Percentiles rank a stretch among this genome's conserved stretches.
Conservation (phyloP, 805 yeast genomes). For the Debaryomyces prosopidis region DNA sequence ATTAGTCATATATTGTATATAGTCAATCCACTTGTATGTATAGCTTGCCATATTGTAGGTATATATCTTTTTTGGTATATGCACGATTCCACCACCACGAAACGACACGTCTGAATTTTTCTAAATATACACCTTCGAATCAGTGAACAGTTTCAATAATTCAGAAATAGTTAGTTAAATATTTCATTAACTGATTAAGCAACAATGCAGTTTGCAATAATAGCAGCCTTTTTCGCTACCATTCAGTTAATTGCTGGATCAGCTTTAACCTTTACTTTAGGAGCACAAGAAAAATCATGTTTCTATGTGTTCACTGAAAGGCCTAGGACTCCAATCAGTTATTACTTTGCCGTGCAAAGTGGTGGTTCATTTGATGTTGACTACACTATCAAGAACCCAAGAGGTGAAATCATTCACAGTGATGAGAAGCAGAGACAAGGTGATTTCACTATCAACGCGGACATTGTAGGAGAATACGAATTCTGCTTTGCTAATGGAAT, state of each 20-base stretch:
- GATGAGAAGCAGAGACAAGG: constrained; percentile 74
- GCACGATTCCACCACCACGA: background rate
- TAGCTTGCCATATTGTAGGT: background rate
- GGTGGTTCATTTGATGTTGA: constrained; percentile 83
- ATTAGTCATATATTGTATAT: constrained; percentile 3
- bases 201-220: constrained; percentile 13
- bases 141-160: background rate
- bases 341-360: constrained; percentile 79
- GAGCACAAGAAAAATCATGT: constrained; percentile 75
- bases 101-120: constrained; percentile 7
- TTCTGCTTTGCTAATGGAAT: constrained; percentile 83
- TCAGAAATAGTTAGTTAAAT: background rate
- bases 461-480: constrained; percentile 74
- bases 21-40: constrained; percentile 3
- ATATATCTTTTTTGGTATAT: background rate
- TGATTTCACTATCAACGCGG: constrained; percentile 71
- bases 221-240: constrained; percentile 20
- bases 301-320: constrained; percentile 67
- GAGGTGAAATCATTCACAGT: constrained; percentile 49
- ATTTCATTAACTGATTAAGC: background rate
- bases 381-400: constrained; percentile 62
- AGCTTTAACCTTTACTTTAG: constrained; percentile 71
- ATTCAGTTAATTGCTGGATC: constrained; percentile 41
- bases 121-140: background rate
- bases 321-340: constrained; percentile 62